phyloP scores from a whole-genome alignment of 768 basidiomycete genomes.

The Lentinula detonsa region DNA sequence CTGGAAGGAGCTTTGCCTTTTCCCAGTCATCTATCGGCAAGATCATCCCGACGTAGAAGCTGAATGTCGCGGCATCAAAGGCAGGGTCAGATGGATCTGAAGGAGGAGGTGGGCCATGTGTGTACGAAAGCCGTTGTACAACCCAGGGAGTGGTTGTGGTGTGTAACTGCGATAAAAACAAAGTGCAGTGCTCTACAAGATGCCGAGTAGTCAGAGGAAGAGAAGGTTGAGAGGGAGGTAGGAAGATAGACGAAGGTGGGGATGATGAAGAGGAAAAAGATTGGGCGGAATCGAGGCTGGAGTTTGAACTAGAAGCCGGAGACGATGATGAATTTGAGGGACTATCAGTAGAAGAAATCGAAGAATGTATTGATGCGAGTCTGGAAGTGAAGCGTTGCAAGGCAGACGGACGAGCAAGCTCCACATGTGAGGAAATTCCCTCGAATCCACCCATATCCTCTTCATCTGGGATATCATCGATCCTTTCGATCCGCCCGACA shows the following conservation, averaged over 20 bases:
- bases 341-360: not conserved
- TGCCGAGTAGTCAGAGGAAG: slow-evolving; percentile 5
- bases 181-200: slow-evolving; percentile 51
- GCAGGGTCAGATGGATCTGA: slow-evolving; percentile 12
- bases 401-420: not conserved
- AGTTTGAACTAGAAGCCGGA: not conserved
- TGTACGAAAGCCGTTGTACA: slow-evolving; percentile 75
- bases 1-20: slow-evolving; percentile 81
- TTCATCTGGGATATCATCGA: slow-evolving; percentile 31
- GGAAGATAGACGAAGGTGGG: not conserved
- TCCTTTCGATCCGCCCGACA: slow-evolving; percentile 74
- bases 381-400: not conserved
- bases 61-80: slow-evolving; percentile 60
- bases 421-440: not conserved
- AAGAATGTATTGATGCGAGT: not conserved
- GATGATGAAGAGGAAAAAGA: not conserved
- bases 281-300: not conserved
- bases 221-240: slow-evolving; percentile 18
- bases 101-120: slow-evolving; percentile 63
- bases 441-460: slow-evolving; percentile 23
- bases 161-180: slow-evolving; percentile 55
- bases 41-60: slow-evolving; percentile 87
- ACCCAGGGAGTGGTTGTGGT: slow-evolving; percentile 89
- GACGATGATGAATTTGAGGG: not conserved
- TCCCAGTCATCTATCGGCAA: slow-evolving; percentile 90